Base-by-base conservation (phyloP, 768 basidiomycete genomes). In the Leccinum disarticulatum region DNA sequence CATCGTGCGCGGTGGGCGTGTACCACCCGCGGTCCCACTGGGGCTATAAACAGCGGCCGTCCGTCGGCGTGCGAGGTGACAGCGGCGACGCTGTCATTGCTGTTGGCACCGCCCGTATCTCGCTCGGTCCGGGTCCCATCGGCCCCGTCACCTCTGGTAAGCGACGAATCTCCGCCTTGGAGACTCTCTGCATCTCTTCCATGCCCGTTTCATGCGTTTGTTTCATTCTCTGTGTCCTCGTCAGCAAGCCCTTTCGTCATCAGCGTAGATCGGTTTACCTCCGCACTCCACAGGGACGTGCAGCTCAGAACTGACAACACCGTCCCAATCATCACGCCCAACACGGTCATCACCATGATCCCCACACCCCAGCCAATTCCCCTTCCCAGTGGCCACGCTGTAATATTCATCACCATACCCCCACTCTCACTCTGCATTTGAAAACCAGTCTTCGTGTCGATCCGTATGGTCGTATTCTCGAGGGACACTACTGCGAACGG, bases 221-320 rank as follows among this genome's bases (percentile, higher is more conserved):
- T n/a, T 30, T 57, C 49, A 30, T 57, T 30, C 27, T 52, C 66
- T 69, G 55, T 6, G 9, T n/a, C 50, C 11, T 31, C 54, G 43
- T 64, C 62, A 69, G 50, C 52, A 14, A 22, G 7, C 41, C 22
- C 19, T 31, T 7, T 49, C 41, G 36, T 43, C 48, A 25, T 31
- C 28, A 31, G 15, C n/a, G 1, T 19, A 47, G 33, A 28, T 49
- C 25, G 33, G 6, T 78, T 91, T 15, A 85, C 90, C 13, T 72
- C 89, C 61, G 85, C 90, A 70, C 93, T 91, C 70, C 77, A 88
- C 63, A 94, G 90, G 68, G 80, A 87, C 0, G 74, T 93, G 38
- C 80, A 83, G 55, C 76, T 73, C 58, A 86, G 83, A 65, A 68
- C 75, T 4, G 85, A 90, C 6, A 94, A 94, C 73, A 75, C 75